Base-by-base conservation (phyloP, 495 filamentous ascomycete species). In the Aspergillus sparsus region DNA sequence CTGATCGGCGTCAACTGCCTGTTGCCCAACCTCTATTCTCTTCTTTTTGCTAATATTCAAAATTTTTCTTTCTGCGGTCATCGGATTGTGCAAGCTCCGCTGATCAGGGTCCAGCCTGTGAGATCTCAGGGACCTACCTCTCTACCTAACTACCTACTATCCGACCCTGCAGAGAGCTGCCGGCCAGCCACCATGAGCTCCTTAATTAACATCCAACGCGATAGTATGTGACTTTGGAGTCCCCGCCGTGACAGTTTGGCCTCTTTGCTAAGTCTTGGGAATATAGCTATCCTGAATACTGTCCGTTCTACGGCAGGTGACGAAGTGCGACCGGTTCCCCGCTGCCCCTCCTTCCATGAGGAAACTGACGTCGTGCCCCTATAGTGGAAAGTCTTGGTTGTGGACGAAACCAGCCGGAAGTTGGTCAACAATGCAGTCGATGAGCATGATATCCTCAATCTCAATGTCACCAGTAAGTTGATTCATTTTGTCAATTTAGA, bases 301-400 rank as follows among this genome's bases (percentile, higher is more conserved):
- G 81, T 89, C 60, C 77, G 81, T 57, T 71, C 82, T 71, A 79
- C 83, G 50, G 84, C 77, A 47, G 82, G 77, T 62, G 77, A 82
- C 66, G 83, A 89, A 66, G 85, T 87, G 74, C 57, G 82, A 62
- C 52, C 47, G 3, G n/a, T 13, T 15, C 31, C 56, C 53, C 57
- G 35, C 58, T 50, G 49, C 41, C 33, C 55, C 55, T 39, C 63
- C 58, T 55, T 62, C 66, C 53, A 62, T 58, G 45, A 49, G 71
- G 60, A 57, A 67, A 67, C 69, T 77, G 53, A 69, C 70, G 57
- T 47, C 61, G 53, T 15, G 18, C 36, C 33, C 60, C 34, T 63
- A 49, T 70, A 98, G 93, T 98, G 94, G 94, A 97, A 96, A 82
- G 88, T 97, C 64, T 76, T 98, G 67, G 88, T 98, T 34, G 74